Base-by-base conservation (phyloP, 2,329 filamentous ascomycete genomes). In the Neocatenulostroma microsporum region DNA sequence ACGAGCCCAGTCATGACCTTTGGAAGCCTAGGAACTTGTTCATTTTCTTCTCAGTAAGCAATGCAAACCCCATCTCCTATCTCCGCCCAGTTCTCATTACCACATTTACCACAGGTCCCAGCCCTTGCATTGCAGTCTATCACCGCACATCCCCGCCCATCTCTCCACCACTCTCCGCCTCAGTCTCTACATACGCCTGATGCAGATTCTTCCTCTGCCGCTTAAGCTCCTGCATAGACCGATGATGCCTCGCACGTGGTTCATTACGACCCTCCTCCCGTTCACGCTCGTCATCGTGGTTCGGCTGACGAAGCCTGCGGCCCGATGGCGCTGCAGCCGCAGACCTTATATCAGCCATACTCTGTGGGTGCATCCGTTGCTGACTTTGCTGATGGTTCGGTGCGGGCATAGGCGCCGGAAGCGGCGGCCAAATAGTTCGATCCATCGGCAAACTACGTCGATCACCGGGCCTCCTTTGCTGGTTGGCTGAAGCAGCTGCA, bases 131-230 rank as follows among this genome's bases (percentile, higher is more conserved):
- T n/a, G n/a, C n/a, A n/a, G 27, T 33, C n/a, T 30, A 24, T 33
- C 23, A 31, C 36, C 24, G 31, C 21, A 38, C 37, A 36, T 40
- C 41, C 32, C 29, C 41, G 29, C 40, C 42, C 25, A 33, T 13
- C 23, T 25, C 32, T 32, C 35, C 19, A 20, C 25, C 25, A 26
- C 28, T 39, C 23, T 39, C 46, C 29, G 10, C 40, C 39, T 41
- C 45, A 12, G 34, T 44, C 36, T 54, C 51, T 14, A 51, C 50
- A 41, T 50, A 53, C 17, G 51, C 40, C 41, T 54, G 50, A n/a
- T n/a, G n/a, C 19, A 47, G 33, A 15, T 34, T 27, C 12, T 34
- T 25, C 30, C 41, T 36, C 27, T 37, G 35, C n/a, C n/a, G n/a
- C 13, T 24, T 37, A 6, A 48, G 34, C 15, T 47, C 39, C 31